A percentile compares a stretch with the other conserved stretches of the same genome.
Conservation (phyloP, 306 rosid genomes). For the Trichosanthes truncata region DNA sequence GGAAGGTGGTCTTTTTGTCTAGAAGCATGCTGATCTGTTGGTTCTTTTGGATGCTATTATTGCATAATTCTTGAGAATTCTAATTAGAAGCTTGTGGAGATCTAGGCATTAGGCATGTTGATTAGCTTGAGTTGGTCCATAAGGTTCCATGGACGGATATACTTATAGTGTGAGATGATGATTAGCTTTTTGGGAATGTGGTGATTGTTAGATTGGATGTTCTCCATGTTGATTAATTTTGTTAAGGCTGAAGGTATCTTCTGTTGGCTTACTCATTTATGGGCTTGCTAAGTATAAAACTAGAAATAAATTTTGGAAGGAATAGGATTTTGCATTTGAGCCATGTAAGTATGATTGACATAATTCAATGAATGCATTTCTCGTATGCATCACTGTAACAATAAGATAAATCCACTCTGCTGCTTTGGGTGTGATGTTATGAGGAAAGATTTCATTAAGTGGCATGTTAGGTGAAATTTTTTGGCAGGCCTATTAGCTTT, state of each 20-base stretch:
- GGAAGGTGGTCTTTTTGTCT: too few species aligned
- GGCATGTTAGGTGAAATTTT: background rate
- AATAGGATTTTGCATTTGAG: background rate
- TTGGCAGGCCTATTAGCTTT: background rate
- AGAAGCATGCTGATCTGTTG: too few species aligned
- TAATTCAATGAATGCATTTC: background rate
- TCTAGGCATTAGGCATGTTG: too few species aligned
- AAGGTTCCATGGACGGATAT: too few species aligned
- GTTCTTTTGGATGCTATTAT: too few species aligned
- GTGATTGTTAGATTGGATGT: too few species aligned
- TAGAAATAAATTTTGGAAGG: background rate
- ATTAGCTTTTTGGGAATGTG: too few species aligned
- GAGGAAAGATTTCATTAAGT: background rate
- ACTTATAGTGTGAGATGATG: too few species aligned
- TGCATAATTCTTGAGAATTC: too few species aligned
- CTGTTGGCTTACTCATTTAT: background rate
- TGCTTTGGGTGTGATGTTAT: background rate
- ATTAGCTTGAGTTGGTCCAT: too few species aligned
- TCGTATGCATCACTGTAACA: background rate
- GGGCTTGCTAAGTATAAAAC: background rate
- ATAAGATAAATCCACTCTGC: background rate
- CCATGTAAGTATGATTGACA: background rate
- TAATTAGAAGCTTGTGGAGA: too few species aligned
- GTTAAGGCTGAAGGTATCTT: background rate
- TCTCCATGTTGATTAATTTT: too few species aligned